A percentile compares a stretch with the other conserved stretches of the same genome.
phyloP scores from a whole-genome alignment of 2,329 filamentous ascomycete genomes.

The Talaromyces pinophilus region DNA sequence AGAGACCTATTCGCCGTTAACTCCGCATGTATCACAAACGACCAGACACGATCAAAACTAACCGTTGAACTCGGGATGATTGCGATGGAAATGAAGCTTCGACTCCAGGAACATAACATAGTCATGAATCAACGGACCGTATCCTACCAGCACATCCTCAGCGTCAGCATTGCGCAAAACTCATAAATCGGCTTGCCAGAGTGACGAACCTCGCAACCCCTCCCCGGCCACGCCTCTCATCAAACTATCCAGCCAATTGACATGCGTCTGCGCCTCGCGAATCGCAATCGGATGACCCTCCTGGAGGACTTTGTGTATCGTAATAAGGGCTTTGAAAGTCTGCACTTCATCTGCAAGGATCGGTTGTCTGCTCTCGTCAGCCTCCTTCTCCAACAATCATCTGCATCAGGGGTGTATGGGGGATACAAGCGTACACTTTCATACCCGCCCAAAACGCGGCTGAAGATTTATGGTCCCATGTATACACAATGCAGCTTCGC shows the following conservation, averaged over 20 bases:
- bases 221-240: constrained; percentile 80
- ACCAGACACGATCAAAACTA: constrained; percentile 26
- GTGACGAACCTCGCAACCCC: constrained; percentile 69
- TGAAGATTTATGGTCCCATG: constrained; percentile 97
- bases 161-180: background rate
- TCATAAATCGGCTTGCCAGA: background rate
- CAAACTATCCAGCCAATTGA: constrained; percentile 89
- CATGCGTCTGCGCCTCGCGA: constrained; percentile 84
- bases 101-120: constrained; percentile 94
- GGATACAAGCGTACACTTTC: constrained; percentile 72
- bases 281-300: constrained; percentile 89
- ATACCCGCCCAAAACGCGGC: constrained; percentile 95
- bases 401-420: background rate
- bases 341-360: constrained; percentile 97
- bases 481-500: constrained; percentile 95
- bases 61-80: constrained; percentile 97
- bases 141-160: constrained; percentile 52
- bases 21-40: background rate
- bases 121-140: constrained; percentile 89
- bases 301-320: constrained; percentile 94
- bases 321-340: constrained; percentile 98
- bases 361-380: constrained; percentile 67
- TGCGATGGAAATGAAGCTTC: constrained; percentile 93
- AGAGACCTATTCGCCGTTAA: constrained; percentile 60
- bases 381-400: background rate